Base-by-base conservation (phyloP, 371 early-diverging fungal genomes). In the Apophysomyces ossiformis region DNA sequence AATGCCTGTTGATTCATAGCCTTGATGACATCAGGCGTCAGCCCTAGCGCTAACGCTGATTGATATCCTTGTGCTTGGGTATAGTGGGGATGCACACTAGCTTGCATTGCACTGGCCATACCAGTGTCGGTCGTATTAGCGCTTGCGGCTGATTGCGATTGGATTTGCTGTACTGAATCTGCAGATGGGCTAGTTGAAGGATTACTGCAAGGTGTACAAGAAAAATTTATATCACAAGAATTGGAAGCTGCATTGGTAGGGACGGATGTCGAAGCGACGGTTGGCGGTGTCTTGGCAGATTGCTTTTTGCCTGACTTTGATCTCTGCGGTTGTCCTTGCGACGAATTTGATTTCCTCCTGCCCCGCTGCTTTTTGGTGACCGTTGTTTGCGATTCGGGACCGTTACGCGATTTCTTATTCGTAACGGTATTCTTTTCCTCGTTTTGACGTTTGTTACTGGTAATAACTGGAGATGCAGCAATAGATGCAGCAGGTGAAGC, bases 11-110 rank as follows among this genome's bases (percentile, higher is more conserved):
- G 68, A 35, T 77, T 70, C 39, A 81, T 45, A 4, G 67, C 38
- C 11, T 68, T 65, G 15, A 71, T 71, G 18, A 81, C 68, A 56
- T 71, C 69, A 57, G 71, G 70, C 45, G 78, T 68, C 4, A 77
- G 65, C 32, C 32, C 32, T 26, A 2, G 32, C 32, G 32, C 32
- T 26, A 26, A 26, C 32, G 32, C 32, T 26, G 32, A 26, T 26
- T 26, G 32, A 26, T 26, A 26, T 26, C 32, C 32, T 26, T 26
- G 32, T 26, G 32, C 32, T 26, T 26, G 32, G 32, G 32, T 26
- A 26, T 26, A 26, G 32, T 26, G 32, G 32, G 32, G 32, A 26
- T 26, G 32, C 32, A 26, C 32, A 26, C 2, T 26, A 26, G 32
- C 32, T 26, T 26, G 32, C 32, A 26, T 26, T 26, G 32, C 32